Percentiles rank a stretch among this genome's conserved stretches.
These are phyloP conservation scores for Rheum nobile DNA, from an alignment of 148 eudicot genomes.

Conservation along the genomic window DNA sequence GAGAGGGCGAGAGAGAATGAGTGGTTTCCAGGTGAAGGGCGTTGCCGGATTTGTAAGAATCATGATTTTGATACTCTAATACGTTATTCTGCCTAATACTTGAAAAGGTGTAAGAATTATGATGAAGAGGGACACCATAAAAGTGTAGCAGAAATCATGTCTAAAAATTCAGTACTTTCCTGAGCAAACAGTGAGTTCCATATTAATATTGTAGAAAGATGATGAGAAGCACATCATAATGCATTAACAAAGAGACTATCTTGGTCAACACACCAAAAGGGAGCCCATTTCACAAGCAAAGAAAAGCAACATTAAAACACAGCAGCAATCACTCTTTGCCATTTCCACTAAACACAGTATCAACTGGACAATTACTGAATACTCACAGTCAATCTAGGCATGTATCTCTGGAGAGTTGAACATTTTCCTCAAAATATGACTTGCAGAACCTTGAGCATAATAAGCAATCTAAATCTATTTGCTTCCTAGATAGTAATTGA, in stretches of 20 bases:
- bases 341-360: neutral
- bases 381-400: no score
- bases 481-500: neutral
- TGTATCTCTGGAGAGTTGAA: no score
- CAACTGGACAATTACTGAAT: no score
- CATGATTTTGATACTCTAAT: neutral
- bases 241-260: neutral
- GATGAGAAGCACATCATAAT: neutral
- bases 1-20: conserved; percentile 19
- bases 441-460: neutral
- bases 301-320: neutral
- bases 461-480: neutral
- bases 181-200: neutral
- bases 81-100: neutral
- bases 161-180: neutral
- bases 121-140: neutral
- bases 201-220: neutral
- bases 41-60: neutral
- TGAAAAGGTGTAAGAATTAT: no score
- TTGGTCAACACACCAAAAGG: no score
- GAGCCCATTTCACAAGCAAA: no score
- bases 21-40: conserved; percentile 12
- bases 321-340: neutral
- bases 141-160: conserved; percentile 1
- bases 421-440: neutral